Conservation (phyloP, 1,284 basidiomycete genomes). For the Sphaerobolus stellatus region DNA sequence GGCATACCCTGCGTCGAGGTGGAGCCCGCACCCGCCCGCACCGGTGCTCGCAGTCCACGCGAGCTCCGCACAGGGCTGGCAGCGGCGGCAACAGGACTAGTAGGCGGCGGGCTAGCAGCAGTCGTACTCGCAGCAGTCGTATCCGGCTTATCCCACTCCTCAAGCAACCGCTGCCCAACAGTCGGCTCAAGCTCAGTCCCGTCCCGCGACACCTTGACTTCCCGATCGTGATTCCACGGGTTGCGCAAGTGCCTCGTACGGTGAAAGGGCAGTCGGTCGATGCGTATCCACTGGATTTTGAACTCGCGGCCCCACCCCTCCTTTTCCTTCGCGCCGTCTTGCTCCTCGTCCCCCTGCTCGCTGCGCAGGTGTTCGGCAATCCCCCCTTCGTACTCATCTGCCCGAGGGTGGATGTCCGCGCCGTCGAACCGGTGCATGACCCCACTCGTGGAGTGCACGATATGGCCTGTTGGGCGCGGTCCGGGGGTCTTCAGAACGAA, state of each 20-base stretch:
- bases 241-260: constrained; percentile 81
- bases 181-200: constrained; percentile 88
- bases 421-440: constrained; percentile 20
- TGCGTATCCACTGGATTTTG: constrained; percentile 82
- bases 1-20: too few species aligned
- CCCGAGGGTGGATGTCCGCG: constrained; percentile 29
- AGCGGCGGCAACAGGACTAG: not conserved
- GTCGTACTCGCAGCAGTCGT: not conserved
- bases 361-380: not conserved
- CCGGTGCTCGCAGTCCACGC: too few species aligned
- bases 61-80: too few species aligned
- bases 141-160: constrained; percentile 64
- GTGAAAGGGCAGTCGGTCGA: constrained; percentile 73
- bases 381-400: not conserved
- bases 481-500: not conserved
- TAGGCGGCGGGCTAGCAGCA: not conserved
- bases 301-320: constrained; percentile 73
- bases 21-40: too few species aligned
- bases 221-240: constrained; percentile 89
- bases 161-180: constrained; percentile 72
- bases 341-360: constrained; percentile 11
- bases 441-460: constrained; percentile 6
- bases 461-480: not conserved
- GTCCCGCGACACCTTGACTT: constrained; percentile 90
- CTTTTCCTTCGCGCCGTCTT: constrained; percentile 27